phyloP scores from a whole-genome alignment of 768 basidiomycete species.

The Amanita rimosa region DNA sequence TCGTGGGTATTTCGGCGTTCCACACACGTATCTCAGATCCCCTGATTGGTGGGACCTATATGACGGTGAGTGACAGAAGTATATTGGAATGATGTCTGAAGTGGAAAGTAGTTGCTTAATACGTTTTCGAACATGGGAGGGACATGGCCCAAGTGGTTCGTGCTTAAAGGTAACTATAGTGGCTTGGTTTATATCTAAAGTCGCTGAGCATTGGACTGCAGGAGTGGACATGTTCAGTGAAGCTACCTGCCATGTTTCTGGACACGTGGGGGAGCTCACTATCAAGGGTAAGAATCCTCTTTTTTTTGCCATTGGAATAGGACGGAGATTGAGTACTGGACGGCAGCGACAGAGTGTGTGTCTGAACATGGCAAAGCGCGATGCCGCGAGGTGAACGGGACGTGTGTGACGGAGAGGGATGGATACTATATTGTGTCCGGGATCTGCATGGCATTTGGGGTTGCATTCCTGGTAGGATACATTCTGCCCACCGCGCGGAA shows the following conservation, averaged over 20 bases:
- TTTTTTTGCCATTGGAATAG: neutral
- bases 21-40: constrained; percentile 96
- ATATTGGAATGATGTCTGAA: constrained; percentile 1
- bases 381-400: constrained; percentile 67
- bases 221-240: constrained; percentile 84
- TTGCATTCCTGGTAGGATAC: constrained; percentile 58
- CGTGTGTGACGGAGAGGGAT: constrained; percentile 76
- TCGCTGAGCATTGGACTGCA: constrained; percentile 16
- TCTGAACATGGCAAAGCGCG: constrained; percentile 80
- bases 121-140: constrained; percentile 96
- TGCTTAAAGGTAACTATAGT: constrained; percentile 62
- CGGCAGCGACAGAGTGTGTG: constrained; percentile 73
- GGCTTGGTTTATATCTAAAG: neutral
- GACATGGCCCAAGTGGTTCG: constrained; percentile 95
- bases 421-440: constrained; percentile 84
- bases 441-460: constrained; percentile 73
- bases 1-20: constrained; percentile 98
- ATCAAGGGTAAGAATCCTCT: constrained; percentile 38
- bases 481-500: constrained; percentile 77
- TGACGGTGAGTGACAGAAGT: constrained; percentile 64
- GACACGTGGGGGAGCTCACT: constrained; percentile 37
- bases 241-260: constrained; percentile 70
- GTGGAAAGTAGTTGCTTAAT: constrained; percentile 61
- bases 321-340: neutral
- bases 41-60: constrained; percentile 95